These are phyloP conservation scores for Candida andamanensis DNA, from an alignment of 805 yeast genomes.

Conservation along the genomic window DNA sequence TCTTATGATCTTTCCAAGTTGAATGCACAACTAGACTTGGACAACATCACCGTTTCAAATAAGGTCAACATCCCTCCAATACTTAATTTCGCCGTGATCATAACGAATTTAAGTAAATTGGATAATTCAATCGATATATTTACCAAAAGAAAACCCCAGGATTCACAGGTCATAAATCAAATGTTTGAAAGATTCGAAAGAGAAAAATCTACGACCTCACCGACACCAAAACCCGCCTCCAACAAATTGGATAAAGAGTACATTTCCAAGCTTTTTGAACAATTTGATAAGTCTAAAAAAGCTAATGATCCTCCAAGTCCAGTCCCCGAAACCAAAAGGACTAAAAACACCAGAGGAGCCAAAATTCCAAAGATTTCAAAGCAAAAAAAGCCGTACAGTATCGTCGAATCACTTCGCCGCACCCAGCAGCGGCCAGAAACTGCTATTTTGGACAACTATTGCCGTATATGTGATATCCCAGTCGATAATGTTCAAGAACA, in stretches of 20 bases:
- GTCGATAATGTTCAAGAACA: slow-evolving; percentile 40
- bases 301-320: neutral
- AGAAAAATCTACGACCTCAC: neutral
- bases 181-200: slow-evolving; percentile 12
- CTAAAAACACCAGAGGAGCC: neutral
- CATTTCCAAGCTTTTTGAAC: slow-evolving; percentile 23
- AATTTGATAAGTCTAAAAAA: slow-evolving; percentile 9
- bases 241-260: slow-evolving; percentile 20
- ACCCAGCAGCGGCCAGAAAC: no score
- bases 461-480: neutral
- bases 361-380: slow-evolving; percentile 1
- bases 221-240: neutral
- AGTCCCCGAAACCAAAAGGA: neutral
- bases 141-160: slow-evolving; percentile 1
- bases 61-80: slow-evolving; percentile 37
- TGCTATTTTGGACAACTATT: no score
- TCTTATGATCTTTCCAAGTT: slow-evolving; percentile 17
- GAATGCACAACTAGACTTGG: slow-evolving; percentile 16
- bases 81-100: slow-evolving; percentile 43
- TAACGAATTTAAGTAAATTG: slow-evolving; percentile 38
- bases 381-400: no score
- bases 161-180: slow-evolving; percentile 7
- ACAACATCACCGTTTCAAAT: slow-evolving; percentile 9
- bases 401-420: no score
- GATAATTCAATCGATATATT: slow-evolving; percentile 8